These are phyloP conservation scores for Hypoxylon lienhwacheense DNA, from an alignment of 495 filamentous ascomycete genomes.

Conservation along the genomic window DNA sequence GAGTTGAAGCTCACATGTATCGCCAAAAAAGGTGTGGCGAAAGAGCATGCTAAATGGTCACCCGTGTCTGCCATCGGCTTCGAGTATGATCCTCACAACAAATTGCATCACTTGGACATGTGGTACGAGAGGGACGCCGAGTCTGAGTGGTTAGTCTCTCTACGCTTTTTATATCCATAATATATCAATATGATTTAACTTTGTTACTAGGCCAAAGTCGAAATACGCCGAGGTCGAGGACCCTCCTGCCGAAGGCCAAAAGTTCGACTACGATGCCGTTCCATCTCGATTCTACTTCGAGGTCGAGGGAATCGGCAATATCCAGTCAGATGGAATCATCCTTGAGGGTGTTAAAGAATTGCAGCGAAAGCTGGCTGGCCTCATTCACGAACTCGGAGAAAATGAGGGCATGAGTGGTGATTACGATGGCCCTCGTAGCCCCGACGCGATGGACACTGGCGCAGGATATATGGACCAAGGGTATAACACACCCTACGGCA, in stretches of 20 bases:
- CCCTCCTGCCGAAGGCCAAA: slow-evolving; percentile 73
- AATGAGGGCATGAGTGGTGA: slow-evolving; percentile 57
- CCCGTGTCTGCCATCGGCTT: slow-evolving; percentile 91
- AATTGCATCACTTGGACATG: slow-evolving; percentile 80
- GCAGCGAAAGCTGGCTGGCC: slow-evolving; percentile 82
- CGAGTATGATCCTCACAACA: slow-evolving; percentile 97
- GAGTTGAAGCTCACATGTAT: slow-evolving; percentile 86
- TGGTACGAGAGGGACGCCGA: slow-evolving; percentile 89
- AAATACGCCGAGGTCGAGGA: slow-evolving; percentile 88
- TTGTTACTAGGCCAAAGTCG: slow-evolving; percentile 69
- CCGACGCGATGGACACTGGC: slow-evolving; percentile 58
- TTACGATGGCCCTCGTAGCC: slow-evolving; percentile 63
- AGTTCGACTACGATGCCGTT: slow-evolving; percentile 87
- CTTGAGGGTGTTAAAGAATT: slow-evolving; percentile 86
- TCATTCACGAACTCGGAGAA: slow-evolving; percentile 73
- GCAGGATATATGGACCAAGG: slow-evolving; percentile 62
- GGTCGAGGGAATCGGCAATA: slow-evolving; percentile 82
- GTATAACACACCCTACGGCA: slow-evolving; percentile 74
- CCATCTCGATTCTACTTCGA: slow-evolving; percentile 88
- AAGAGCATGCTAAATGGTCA: slow-evolving; percentile 98
- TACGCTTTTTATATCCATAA: neutral
- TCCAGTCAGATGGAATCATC: slow-evolving; percentile 84
- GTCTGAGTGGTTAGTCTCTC: slow-evolving; percentile 78
- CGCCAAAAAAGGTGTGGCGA: slow-evolving; percentile 97
- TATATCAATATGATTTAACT: slow-evolving; percentile 5